A percentile compares a stretch with the other conserved stretches of the same genome.
phyloP scores from a whole-genome alignment of 2,329 filamentous ascomycete genomes.

The Simplicillium sp. region DNA sequence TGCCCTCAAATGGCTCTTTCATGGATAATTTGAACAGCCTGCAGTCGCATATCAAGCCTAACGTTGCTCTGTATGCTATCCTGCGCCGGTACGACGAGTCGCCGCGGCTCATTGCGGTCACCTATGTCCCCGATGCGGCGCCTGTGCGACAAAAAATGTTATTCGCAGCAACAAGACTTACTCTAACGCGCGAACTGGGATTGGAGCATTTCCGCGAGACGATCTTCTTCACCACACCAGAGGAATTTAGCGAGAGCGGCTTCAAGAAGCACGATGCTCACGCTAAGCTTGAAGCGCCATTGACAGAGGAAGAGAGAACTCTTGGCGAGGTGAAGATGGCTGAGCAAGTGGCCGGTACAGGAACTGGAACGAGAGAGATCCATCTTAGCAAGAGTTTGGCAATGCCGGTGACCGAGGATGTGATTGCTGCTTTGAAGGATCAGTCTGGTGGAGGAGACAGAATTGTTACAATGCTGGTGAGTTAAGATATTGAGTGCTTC shows the following conservation, averaged over 20 bases:
- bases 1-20: conserved; percentile 52
- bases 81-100: conserved; percentile 55
- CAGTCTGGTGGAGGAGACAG: conserved; percentile 42
- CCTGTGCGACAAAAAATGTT: conserved; percentile 82
- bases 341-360: conserved; percentile 64
- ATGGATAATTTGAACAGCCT: conserved; percentile 54
- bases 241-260: conserved; percentile 59
- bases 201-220: conserved; percentile 70
- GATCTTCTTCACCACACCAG: conserved; percentile 60
- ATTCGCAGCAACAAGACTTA: conserved; percentile 68
- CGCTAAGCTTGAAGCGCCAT: conserved; percentile 51
- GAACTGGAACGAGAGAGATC: conserved; percentile 52
- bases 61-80: conserved; percentile 64
- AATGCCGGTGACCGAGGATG: conserved; percentile 53
- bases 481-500: conserved; percentile 14
- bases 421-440: conserved; percentile 52
- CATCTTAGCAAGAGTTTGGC: conserved; percentile 47
- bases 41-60: conserved; percentile 52
- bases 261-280: conserved; percentile 68
- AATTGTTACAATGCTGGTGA: conserved; percentile 56
- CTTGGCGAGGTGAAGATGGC: conserved; percentile 64
- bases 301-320: conserved; percentile 69
- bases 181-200: conserved; percentile 66
- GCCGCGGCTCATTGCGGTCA: conserved; percentile 58
- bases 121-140: conserved; percentile 70